Evolutionary conservation across 305 asterid species (phyloP), one percentile per base, ranked within the genome.

Genomic region (Fraxinus paxiana): DNA sequence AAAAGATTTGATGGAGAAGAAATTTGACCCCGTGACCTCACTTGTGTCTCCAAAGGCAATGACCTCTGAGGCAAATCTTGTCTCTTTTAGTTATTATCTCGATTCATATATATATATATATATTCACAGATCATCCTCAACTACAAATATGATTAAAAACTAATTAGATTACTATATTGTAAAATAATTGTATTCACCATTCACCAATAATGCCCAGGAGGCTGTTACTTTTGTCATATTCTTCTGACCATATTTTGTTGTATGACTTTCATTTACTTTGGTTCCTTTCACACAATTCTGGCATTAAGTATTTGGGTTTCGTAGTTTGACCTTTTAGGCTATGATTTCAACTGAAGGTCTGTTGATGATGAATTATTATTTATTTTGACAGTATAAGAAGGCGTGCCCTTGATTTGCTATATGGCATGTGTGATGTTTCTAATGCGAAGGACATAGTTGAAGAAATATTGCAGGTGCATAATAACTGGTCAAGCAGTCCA

Each of bases 361-460:
- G 79, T 76, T 84, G 80, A 84, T 37, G 12, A 17, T 83, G 74
- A 67, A 69, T 85, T 67, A 34, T 75, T 30, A 69, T 75, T 86
- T 61, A 37, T 77, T 30, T 82, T 79, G 76, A 88, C 96, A 96
- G 99, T 87, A 96, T 96, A 48, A 91, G 99, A 79, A 93, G 98
- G 78, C 98, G 99, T 81, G 98, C 99, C 76, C 98, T 96, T 85
- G 99, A 96, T 90, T 89, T 96, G 92, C 91, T 96, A 34, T 94
- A 96, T 87, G 99, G 99, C 85, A 96, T 96, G 99, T 96, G 99
- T 82, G 99, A 96, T 89, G 96, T 96, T 90, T 93, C 99, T 75
- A 96, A 96, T 84, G 99, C 99, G 18, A 94, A 96, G 88, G 99
- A 96, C 91, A 96, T 96, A 81, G 99, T 96, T 87, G 99, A 96